A percentile compares a stretch with the other conserved stretches of the same genome.
Conservation (phyloP, 495 filamentous ascomycete genomes). For the Endocarpon pusillum region DNA sequence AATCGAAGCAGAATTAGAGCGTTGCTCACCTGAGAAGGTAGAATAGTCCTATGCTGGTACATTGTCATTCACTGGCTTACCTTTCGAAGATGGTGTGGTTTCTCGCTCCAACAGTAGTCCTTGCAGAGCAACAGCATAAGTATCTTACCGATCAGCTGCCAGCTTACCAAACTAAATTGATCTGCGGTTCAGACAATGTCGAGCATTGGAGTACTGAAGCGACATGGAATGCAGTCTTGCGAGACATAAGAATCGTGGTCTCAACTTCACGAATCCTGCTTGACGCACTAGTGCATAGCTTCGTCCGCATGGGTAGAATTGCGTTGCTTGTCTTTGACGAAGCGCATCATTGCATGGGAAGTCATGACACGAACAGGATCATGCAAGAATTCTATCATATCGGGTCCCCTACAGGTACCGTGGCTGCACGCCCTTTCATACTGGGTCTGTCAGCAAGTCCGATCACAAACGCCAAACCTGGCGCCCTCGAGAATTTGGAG, state of each 20-base stretch:
- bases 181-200: constrained; percentile 52
- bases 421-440: constrained; percentile 44
- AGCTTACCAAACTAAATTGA: constrained; percentile 39
- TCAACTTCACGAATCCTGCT: constrained; percentile 63
- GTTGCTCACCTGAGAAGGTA: constrained; percentile 40
- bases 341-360: constrained; percentile 23
- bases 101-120: constrained; percentile 56
- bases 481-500: constrained; percentile 29
- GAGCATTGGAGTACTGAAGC: constrained; percentile 57
- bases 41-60: constrained; percentile 4
- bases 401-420: constrained; percentile 12
- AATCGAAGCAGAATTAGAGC: constrained; percentile 60
- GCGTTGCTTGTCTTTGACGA: constrained; percentile 78
- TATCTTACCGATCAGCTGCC: constrained; percentile 46
- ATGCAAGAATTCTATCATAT: constrained; percentile 64
- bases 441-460: constrained; percentile 81
- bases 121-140: constrained; percentile 56
- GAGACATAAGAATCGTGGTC: constrained; percentile 52
- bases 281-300: constrained; percentile 67
- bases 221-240: constrained; percentile 58
- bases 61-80: constrained; percentile 8
- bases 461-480: constrained; percentile 27
- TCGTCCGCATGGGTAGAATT: constrained; percentile 50
- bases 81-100: constrained; percentile 61
- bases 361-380: constrained; percentile 53